Evolutionary conservation across 805 yeast species (phyloP), one percentile per base, ranked within the genome.

Genomic region (Yamadazyma philogaea): DNA sequence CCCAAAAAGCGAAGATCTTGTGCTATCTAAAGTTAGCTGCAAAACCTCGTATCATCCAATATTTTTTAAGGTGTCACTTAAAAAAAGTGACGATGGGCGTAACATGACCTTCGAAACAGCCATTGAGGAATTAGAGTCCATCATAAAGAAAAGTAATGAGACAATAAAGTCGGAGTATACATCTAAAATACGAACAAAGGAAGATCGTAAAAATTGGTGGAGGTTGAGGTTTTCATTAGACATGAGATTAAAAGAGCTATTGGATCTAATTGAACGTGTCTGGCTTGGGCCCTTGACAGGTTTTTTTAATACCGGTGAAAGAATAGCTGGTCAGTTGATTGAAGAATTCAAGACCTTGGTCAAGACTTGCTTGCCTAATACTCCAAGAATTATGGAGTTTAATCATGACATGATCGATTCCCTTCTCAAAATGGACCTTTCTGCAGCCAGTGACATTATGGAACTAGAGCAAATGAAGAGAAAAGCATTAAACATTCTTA

Each of bases 211-310:
- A 35, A 49, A 64, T 6, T 91, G 97, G 96, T 93, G 97, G 96
- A 70, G 72, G 31, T 64, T 66, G 21, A 66, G 97, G 37, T 78
- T 77, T 42, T 62, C 60, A 0, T 64, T 89, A 14, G 96, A 91
- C 58, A 57, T 66, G 7, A 60, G 73, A 36, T 55, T 91, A 40
- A 59, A 72, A 30, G 60, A 59, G 1, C 59, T 89, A n/a, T 56
- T 91, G n/a, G 52, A 57, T 1, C 66, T 67, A 24, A 73, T 87
- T 7, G 91, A 87, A 42, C 58, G 59, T 17, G 64, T 67, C 42
- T 87, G 96, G 90, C 64, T 91, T 28, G 88, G 91, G 11, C 95
- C 91, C 0, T 85, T 88, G 50, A 64, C 64, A 40, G 82, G 89
- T 0, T 55, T 87, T 2, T 83, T 90, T 32, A 37, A 32, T n/a